These are phyloP conservation scores for Metroxylon sagu DNA, from an alignment of 176 grass and related monocot species.

Conservation along the genomic window DNA sequence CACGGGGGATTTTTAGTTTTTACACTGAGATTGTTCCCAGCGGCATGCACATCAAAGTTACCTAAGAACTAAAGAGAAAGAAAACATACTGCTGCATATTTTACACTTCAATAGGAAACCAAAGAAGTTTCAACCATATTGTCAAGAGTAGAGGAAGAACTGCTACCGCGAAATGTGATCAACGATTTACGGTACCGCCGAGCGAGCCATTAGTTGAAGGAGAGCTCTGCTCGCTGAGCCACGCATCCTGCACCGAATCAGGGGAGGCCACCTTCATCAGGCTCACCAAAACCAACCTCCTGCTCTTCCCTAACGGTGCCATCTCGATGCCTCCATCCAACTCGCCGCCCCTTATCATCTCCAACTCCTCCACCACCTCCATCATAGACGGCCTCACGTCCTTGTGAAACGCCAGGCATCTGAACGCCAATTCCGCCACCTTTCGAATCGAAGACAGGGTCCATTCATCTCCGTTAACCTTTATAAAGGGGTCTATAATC, in stretches of 20 bases:
- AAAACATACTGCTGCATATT: no score
- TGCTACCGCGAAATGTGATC: no score
- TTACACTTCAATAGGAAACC: no score
- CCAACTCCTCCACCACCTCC: conserved; percentile 63
- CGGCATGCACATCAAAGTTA: no score
- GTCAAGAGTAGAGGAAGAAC: no score
- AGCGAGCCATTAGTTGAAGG: conserved; percentile 51
- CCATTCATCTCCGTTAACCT: conserved; percentile 25
- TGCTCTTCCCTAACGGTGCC: background rate
- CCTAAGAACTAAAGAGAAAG: no score
- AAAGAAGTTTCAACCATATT: no score
- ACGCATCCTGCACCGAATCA: conserved; percentile 54
- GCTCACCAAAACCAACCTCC: background rate
- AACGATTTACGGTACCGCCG: background rate
- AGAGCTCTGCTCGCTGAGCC: conserved; percentile 62
- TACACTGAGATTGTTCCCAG: no score
- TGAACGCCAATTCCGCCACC: conserved; percentile 79
- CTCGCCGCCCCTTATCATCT: conserved; percentile 26
- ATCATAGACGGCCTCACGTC: conserved; percentile 68
- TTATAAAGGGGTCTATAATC: conserved; percentile 62
- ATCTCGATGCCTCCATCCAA: background rate
- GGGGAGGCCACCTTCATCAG: conserved; percentile 38
- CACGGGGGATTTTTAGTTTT: no score
- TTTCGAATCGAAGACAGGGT: conserved; percentile 40
- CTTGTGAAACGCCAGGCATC: conserved; percentile 79